Evolutionary conservation across 2,329 filamentous ascomycete species (phyloP).

Genomic region (Penicillium frequentans): DNA sequence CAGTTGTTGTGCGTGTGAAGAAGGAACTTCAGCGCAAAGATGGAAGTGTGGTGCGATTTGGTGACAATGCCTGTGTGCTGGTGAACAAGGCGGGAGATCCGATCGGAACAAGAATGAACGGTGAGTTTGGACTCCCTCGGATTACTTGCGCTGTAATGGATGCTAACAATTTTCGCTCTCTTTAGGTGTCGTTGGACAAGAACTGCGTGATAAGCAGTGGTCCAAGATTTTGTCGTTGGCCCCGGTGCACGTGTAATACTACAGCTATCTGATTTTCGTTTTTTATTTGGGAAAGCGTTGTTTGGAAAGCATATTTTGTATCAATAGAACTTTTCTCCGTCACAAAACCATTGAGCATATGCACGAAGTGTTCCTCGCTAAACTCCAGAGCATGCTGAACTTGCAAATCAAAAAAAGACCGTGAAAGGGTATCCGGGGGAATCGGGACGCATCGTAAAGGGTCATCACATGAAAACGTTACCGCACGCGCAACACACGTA

Average conservation of each 20-base stretch:
- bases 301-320: constrained; percentile 33
- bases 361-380: constrained; percentile 1
- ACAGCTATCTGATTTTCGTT: not conserved
- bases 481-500: constrained; percentile 94
- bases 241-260: constrained; percentile 69
- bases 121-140: constrained; percentile 33
- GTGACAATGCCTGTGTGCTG: constrained; percentile 96
- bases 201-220: constrained; percentile 91
- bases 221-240: constrained; percentile 97
- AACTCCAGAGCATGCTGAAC: constrained; percentile 17
- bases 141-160: not conserved
- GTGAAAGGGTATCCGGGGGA: constrained; percentile 32
- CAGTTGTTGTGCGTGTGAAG: constrained; percentile 86
- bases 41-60: constrained; percentile 87
- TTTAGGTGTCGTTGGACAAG: constrained; percentile 76
- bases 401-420: constrained; percentile 11
- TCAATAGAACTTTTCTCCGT: constrained; percentile 25
- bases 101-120: constrained; percentile 87
- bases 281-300: constrained; percentile 25
- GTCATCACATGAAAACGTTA: constrained; percentile 66
- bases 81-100: constrained; percentile 97
- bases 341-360: not conserved
- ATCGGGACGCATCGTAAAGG: constrained; percentile 20
- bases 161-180: constrained; percentile 18
- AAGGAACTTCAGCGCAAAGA: constrained; percentile 86